Conservation (phyloP, 345 rosid genomes). For the Odontarrhena argentea region DNA sequence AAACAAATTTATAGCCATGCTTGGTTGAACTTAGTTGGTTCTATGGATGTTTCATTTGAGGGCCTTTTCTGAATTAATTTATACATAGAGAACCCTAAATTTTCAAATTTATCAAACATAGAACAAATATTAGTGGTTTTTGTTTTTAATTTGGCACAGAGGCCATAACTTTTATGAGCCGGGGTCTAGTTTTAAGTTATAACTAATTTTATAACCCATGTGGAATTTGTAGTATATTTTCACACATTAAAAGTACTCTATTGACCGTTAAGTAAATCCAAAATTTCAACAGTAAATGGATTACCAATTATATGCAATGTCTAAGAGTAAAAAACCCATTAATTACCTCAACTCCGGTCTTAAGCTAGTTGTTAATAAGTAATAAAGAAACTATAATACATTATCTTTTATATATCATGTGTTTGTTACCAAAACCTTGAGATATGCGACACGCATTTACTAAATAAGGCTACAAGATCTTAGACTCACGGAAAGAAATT, state of each 20-base stretch:
- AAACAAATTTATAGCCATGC: too few relatives aligned
- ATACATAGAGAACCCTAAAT: too few relatives aligned
- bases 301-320: slow-evolving; percentile 10
- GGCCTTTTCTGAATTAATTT: too few relatives aligned
- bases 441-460: slow-evolving; percentile 25
- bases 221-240: too few relatives aligned
- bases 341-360: not conserved
- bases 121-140: too few relatives aligned
- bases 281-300: not conserved
- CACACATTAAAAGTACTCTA: not conserved
- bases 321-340: not conserved
- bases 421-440: slow-evolving; percentile 20
- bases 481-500: slow-evolving; percentile 38
- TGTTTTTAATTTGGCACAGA: too few relatives aligned
- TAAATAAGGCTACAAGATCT: slow-evolving; percentile 37
- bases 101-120: too few relatives aligned
- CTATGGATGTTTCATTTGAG: too few relatives aligned
- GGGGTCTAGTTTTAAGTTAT: too few relatives aligned
- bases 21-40: too few relatives aligned
- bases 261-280: not conserved
- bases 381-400: slow-evolving; percentile 3
- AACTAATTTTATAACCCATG: too few relatives aligned
- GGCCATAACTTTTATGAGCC: too few relatives aligned
- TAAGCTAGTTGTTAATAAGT: not conserved
- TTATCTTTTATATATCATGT: not conserved